Base-by-base conservation (phyloP, 2,329 filamentous ascomycete genomes). In the Sphaerulina musiva region DNA sequence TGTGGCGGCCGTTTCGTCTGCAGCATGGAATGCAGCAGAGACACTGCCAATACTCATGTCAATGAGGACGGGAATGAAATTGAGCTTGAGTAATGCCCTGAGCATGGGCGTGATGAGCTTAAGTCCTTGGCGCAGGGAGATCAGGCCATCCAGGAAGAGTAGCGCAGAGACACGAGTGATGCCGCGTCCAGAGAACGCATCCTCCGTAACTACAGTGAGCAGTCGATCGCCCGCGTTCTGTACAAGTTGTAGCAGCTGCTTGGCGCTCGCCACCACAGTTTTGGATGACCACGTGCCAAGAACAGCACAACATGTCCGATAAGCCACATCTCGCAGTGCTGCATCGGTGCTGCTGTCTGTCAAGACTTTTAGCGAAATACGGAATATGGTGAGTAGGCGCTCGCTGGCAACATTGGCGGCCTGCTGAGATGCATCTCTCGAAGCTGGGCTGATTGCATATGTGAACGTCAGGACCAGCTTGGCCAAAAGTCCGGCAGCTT, bases 381-480 rank as follows among this genome's bases (percentile, higher is more conserved):
- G 87, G 77, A 98, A 96, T 3, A 97, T 80, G 66, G 95, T 87
- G 67, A 90, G 91, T 0, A 97, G 78, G 66, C 93, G 87, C 34
- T 93, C 83, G 26, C 92, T 78, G 68, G 89, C 89, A 36, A 85
- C 77, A 50, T 74, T 75, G 45, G 71, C 74, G 59, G 72, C 71
- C 49, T 74, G 74, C 31, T 72, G 74, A 3, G 71, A 70, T 14
- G 69, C 69, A 39, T 9, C 72, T 69, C 46, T 73, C 60, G 71
- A 85, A 75, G 69, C 90, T 14, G 62, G 54, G 44, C 51, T 81
- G 64, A 93, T 74, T 68, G 86, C 83, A 67, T 84, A 86, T 3
- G 91, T 76, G 1, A 93, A 74, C 17, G 85, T 78, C 65, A 85
- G 84, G 9, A 85, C 83, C n/a, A 95, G 17, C 12, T 23, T 31